These are phyloP conservation scores for Picochlorum sp. DNA, from an alignment of 139 green algal species.

Conservation along the genomic window DNA sequence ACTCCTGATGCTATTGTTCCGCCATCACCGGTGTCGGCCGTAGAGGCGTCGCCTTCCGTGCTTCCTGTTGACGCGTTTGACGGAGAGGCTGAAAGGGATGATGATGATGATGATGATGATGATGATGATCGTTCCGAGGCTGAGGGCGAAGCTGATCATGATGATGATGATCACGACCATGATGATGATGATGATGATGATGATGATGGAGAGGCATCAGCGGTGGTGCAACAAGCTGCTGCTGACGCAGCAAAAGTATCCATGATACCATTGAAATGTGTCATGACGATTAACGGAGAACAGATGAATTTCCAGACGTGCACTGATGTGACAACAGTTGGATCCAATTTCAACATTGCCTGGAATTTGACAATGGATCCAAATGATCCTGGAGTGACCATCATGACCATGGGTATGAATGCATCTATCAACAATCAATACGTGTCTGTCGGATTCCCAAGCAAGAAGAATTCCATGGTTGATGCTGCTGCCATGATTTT, in stretches of 20 bases:
- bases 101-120: not conserved
- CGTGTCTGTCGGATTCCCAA: not conserved
- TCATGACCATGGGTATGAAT: conserved; percentile 6
- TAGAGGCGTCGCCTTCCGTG: not conserved
- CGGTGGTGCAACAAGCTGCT: too few species aligned
- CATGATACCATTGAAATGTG: not conserved
- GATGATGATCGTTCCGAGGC: not conserved
- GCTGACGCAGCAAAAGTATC: not conserved
- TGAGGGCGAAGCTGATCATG: not conserved
- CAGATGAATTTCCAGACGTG: not conserved
- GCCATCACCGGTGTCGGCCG: too few species aligned
- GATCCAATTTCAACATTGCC: not conserved
- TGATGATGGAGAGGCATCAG: too few species aligned
- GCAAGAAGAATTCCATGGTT: not conserved
- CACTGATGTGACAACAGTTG: not conserved
- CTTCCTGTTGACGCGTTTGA: not conserved
- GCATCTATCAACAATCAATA: not conserved
- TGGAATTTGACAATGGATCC: not conserved
- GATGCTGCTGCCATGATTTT: not conserved
- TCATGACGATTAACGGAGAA: not conserved
- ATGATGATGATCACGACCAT: too few species aligned
- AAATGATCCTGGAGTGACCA: not conserved
- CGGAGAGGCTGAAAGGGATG: not conserved
- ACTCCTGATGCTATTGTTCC: too few species aligned
- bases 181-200: too few species aligned